Percentiles rank a stretch among this genome's conserved stretches.
These are phyloP conservation scores for Colletotrichum lindemuthianum DNA, from an alignment of 2,329 filamentous ascomycete genomes.

Conservation along the genomic window DNA sequence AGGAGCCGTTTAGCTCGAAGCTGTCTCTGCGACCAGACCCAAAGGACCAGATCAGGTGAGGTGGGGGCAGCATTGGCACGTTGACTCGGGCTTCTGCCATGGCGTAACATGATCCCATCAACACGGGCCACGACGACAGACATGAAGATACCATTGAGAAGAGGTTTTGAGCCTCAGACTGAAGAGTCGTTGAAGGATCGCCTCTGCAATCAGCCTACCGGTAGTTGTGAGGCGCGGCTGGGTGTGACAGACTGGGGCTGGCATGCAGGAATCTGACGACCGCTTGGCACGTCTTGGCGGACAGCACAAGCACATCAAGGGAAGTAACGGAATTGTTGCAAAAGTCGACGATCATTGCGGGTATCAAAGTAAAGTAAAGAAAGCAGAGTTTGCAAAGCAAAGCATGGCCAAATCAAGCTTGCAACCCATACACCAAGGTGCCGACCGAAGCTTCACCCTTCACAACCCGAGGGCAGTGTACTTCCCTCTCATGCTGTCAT, in stretches of 20 bases:
- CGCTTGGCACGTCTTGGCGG: no score
- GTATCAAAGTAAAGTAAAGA: slow-evolving; percentile 2
- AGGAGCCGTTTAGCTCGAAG: slow-evolving; percentile 1
- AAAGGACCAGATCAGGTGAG: slow-evolving; percentile 1
- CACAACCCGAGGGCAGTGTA: slow-evolving; percentile 19
- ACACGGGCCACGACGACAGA: background rate
- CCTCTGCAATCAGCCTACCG: no score
- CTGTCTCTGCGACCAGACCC: background rate
- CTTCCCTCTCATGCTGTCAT: slow-evolving; percentile 28
- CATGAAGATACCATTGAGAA: background rate
- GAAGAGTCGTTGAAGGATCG: no score
- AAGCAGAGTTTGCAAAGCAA: no score
- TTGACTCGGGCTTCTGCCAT: slow-evolving; percentile 3
- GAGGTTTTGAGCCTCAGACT: no score
- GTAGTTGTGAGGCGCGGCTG: no score
- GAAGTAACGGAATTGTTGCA: no score
- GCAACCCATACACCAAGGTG: slow-evolving; percentile 6
- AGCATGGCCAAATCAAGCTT: background rate
- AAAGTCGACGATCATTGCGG: background rate
- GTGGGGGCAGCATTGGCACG: slow-evolving; percentile 7
- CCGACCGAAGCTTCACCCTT: background rate
- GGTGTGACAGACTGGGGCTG: no score
- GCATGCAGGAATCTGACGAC: no score
- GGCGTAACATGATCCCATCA: slow-evolving; percentile 12
- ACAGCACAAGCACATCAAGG: no score